Base-by-base conservation (phyloP, 208 protist species). In the Leishmania tarentolae region DNA sequence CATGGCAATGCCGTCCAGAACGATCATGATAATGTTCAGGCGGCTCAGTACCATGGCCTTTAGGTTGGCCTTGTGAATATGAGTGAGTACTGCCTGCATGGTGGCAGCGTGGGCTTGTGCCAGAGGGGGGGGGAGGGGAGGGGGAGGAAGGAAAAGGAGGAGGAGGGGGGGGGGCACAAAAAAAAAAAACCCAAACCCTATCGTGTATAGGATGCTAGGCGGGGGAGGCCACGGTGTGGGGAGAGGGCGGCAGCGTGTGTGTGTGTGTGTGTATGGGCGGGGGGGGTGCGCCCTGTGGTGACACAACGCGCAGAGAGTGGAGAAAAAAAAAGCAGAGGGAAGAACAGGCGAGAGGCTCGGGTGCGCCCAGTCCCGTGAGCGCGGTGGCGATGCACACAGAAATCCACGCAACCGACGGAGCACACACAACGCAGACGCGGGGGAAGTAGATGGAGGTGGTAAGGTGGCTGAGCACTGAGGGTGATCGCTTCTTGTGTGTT, bases 31-130 rank as follows among this genome's bases (percentile, higher is more conserved):
- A 47, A 94, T 63, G 79, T 92, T 96, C 80, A 93, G 88, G 65
- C 90, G 79, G 52, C 85, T 94, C 28, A 97, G 83, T 35, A 95
- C 75, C 53, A 95, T 66, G n/a, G 91, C 88, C 87, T 94, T 93
- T 75, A 94, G 71, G 78, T 94, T 95, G 79, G 91, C 89, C 52
- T 83, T 79, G 65, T 93, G 86, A 76, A 94, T 94, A 56, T 94
- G 90, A 13, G 87, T 83, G 31, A 93, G 74, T 15, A 95, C 84
- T 24, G 90, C 83, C 79, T 95, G 87, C 93, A 96, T 96, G 11
- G 40, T 78, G 68, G 28, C 24, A 24, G 17, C n/a, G 15, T n/a
- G 40, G 69, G 56, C 4, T 24, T 37, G 76, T 21, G n/a, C 4
- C 63, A 40, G 37, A 31, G 50, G 71, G 8, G 81, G 59, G 44